Evolutionary conservation across 306 rosid species (phyloP), one percentile per base, ranked within the genome.

Genomic region (Castanea sativa): DNA sequence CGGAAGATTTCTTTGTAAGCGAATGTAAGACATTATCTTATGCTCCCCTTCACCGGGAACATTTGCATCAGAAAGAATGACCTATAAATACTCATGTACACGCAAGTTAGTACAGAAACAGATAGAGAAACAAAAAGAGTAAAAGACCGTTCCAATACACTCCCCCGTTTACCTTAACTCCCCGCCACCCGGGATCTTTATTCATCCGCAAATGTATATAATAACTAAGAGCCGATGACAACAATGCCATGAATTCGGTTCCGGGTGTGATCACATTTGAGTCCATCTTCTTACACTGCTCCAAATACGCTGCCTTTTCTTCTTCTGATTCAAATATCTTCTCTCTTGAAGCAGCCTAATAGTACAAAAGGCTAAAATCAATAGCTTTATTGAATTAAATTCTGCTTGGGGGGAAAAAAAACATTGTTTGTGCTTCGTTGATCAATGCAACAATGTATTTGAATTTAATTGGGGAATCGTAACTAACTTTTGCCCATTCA

Each of bases 1-100:
- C 3, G 79, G 76, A 30, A 80, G 79, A 64, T 74, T 75, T 29
- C 84, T 75, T 55, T 80, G 84, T 61, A 67, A 69, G 13, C 84
- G 84, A 7, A 80, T 80, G 58, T 74, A 80, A 38, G 80, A 74
- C 79, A 80, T 80, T 67, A 80, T 74, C 58, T 80, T 80, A 75
- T 80, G 84, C 79, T 80, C 84, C 55, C 84, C 84, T 75, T 80
- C 84, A 4, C 84, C 84, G 5, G 84, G 80, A 41, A 80, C 84
- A 74, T 33, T 74, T 63, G 84, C 74, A 68, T 80, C 84, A 27
- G 84, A 80, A 65, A 80, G 80, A 38, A 80, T 68, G 20, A 80
- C 84, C 83, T 80, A 60, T 74, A 64, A 56, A 52, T 18, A 64
- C 43, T 30, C 78, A 38, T 14, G 55, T 35, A 6, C 49, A 13